phyloP scores from a whole-genome alignment of 495 filamentous ascomycete species.

The Penicillium mononematosum region DNA sequence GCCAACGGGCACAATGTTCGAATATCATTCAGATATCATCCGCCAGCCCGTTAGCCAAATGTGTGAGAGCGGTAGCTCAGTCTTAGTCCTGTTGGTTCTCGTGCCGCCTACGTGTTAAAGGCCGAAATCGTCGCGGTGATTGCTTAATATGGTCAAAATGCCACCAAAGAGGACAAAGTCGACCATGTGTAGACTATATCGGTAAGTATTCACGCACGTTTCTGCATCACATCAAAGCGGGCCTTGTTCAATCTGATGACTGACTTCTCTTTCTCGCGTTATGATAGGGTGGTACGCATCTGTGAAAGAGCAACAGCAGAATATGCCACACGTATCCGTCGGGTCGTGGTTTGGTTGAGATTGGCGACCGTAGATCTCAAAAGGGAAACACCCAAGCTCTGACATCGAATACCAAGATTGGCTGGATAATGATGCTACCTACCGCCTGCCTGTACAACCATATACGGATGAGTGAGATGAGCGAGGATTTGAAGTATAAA shows the following conservation, averaged over 20 bases:
- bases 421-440: not conserved
- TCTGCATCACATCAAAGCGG: not conserved
- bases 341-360: no score
- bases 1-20: not conserved
- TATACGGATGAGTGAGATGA: not conserved
- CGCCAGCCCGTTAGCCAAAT: not conserved
- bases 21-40: not conserved
- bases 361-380: not conserved
- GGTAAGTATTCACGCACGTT: not conserved
- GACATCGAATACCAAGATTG: not conserved
- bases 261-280: not conserved
- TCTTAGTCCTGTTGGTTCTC: not conserved
- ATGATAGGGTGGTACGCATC: not conserved
- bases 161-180: not conserved
- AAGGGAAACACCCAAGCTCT: not conserved
- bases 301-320: no score
- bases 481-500: not conserved
- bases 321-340: no score
- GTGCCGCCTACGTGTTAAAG: not conserved
- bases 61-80: not conserved
- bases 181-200: not conserved
- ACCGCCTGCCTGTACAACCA: no score
- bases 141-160: no score
- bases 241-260: not conserved
- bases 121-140: not conserved